These are phyloP conservation scores for Orobanche coerulescens DNA, from an alignment of 257 asterid genomes.

Conservation along the genomic window DNA sequence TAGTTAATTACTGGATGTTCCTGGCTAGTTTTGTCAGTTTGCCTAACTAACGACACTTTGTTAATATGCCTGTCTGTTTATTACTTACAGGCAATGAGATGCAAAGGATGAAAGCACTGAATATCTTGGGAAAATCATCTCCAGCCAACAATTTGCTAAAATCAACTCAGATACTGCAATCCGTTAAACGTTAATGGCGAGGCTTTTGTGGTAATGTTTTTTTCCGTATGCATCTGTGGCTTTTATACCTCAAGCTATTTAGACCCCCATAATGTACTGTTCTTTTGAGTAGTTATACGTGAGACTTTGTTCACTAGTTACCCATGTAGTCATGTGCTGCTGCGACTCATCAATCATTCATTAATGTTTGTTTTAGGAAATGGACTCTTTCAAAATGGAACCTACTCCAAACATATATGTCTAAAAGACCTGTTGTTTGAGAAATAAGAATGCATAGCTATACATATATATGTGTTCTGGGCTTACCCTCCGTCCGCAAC, in stretches of 20 bases:
- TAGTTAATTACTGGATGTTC: neutral
- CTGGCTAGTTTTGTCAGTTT: neutral
- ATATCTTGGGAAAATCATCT: constrained; percentile 50
- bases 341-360: constrained; percentile 19
- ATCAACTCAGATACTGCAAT: constrained; percentile 28
- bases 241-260: constrained; percentile 5
- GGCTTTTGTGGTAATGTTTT: neutral
- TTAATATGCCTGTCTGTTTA: neutral
- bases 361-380: no score
- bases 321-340: constrained; percentile 16
- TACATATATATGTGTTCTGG: no score
- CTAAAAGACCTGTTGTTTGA: no score
- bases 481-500: no score
- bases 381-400: no score
- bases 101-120: constrained; percentile 51
- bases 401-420: no score
- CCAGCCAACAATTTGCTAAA: constrained; percentile 23
- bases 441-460: no score
- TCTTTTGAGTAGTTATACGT: constrained; percentile 12
- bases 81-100: constrained; percentile 66
- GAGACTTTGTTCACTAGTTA: constrained; percentile 22
- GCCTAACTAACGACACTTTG: neutral
- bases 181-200: constrained; percentile 33
- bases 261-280: constrained; percentile 11
- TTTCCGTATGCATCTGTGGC: constrained; percentile 18